Evolutionary conservation across 2,329 filamentous ascomycete species (phyloP).

Genomic region (Harringtonia aguacate): DNA sequence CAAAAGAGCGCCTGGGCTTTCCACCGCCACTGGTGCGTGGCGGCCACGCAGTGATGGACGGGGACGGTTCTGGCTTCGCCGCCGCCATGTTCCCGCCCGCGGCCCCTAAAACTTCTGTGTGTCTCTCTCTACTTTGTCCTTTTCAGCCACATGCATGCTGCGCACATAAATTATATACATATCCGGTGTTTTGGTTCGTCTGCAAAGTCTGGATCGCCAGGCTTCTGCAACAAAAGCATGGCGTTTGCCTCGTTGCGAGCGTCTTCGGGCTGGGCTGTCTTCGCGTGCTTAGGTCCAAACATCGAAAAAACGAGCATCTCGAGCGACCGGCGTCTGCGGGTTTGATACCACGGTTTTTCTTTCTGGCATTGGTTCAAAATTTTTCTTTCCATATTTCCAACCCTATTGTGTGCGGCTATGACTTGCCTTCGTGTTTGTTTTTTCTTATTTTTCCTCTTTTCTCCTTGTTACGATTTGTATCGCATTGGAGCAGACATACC

Average conservation of each 20-base stretch:
- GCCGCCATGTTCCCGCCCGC: no score
- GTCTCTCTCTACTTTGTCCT: no score
- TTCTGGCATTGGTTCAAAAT: conserved; percentile 1
- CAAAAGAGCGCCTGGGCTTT: conserved; percentile 99
- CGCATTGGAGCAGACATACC: background rate
- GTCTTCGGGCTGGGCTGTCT: background rate
- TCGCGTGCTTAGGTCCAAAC: background rate
- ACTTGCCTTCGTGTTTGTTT: conserved; percentile 9
- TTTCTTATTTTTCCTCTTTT: conserved; percentile 4
- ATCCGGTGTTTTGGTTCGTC: no score
- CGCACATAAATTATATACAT: no score
- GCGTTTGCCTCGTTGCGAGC: background rate
- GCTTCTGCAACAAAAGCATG: no score
- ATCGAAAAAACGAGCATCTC: conserved; percentile 2
- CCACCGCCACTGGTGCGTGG: conserved; percentile 94
- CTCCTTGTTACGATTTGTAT: background rate
- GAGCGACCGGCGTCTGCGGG: conserved; percentile 8
- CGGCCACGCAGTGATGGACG: conserved; percentile 42
- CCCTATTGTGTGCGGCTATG: background rate
- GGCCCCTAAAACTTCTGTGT: no score
- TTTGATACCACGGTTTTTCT: conserved; percentile 10
- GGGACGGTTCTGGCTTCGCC: no score
- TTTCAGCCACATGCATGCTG: no score
- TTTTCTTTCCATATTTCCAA: conserved; percentile 1
- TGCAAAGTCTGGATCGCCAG: no score